phyloP scores from a whole-genome alignment of 2,329 filamentous ascomycete genomes.

The Fusarium falciforme region DNA sequence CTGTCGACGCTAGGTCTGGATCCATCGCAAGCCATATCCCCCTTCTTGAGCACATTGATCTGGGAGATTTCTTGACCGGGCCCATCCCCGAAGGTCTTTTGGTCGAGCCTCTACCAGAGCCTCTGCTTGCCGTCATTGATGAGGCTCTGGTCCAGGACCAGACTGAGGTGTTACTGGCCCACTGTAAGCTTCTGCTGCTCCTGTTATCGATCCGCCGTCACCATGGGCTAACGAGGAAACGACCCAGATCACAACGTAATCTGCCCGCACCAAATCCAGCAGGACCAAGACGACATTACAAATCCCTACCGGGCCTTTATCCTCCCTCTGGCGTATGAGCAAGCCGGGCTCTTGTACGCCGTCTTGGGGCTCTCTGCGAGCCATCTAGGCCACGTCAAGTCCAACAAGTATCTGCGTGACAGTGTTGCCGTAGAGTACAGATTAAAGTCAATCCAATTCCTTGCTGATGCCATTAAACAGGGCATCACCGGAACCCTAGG shows the following conservation, averaged over 20 bases:
- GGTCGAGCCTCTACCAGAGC: neutral
- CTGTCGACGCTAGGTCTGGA: neutral
- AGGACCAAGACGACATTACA: neutral
- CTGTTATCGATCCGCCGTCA: neutral
- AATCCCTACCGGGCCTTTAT: neutral
- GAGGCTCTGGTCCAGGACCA: neutral
- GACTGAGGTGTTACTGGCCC: neutral
- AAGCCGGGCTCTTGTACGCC: neutral
- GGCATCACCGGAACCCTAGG: neutral
- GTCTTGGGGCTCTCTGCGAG: neutral
- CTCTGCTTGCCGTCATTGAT: neutral
- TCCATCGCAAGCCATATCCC: neutral
- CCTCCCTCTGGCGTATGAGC: neutral
- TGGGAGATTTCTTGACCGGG: neutral
- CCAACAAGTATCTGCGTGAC: neutral
- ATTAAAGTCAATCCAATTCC: neutral
- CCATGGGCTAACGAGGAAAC: neutral
- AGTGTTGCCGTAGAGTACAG: neutral
- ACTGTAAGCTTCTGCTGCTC: neutral
- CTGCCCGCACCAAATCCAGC: neutral
- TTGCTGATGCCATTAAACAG: neutral
- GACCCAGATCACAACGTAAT: neutral
- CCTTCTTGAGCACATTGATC: neutral
- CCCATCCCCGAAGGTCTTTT: neutral
- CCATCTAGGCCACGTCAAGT: neutral